Percentiles rank a stretch among this genome's conserved stretches.
Conservation (phyloP, 2,329 filamentous ascomycete genomes). For the Aschersonia sp. region DNA sequence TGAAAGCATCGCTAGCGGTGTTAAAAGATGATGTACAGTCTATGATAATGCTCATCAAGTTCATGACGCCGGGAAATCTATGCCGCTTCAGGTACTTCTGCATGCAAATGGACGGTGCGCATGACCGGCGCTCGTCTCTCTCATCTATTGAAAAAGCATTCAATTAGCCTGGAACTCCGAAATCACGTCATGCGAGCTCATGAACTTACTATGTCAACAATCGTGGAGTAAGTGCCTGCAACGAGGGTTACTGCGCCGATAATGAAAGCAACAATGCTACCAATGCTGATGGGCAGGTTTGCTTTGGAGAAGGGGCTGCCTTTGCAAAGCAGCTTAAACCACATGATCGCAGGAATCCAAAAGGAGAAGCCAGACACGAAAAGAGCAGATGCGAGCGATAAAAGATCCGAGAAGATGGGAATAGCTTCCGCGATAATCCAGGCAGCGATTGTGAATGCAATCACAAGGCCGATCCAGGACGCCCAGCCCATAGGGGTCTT, state of each 20-base stretch:
- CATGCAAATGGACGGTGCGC: slow-evolving; percentile 8
- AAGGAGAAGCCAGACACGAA: slow-evolving; percentile 23
- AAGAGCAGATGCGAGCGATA: slow-evolving; percentile 32
- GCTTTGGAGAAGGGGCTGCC: slow-evolving; percentile 11
- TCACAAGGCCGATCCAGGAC: slow-evolving; percentile 42
- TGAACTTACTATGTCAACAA: slow-evolving; percentile 14
- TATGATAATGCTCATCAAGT: neutral
- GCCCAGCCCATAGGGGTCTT: slow-evolving; percentile 24
- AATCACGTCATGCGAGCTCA: no score
- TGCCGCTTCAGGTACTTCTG: slow-evolving; percentile 1
- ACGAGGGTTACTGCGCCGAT: slow-evolving; percentile 13
- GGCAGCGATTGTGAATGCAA: slow-evolving; percentile 41
- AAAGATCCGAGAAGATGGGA: slow-evolving; percentile 52
- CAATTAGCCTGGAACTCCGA: neutral
- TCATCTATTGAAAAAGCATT: slow-evolving; percentile 5
- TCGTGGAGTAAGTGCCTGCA: slow-evolving; percentile 14
- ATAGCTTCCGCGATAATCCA: slow-evolving; percentile 59
- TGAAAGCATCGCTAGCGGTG: neutral
- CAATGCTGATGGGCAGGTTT: slow-evolving; percentile 12
- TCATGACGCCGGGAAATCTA: neutral
- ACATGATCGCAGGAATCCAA: slow-evolving; percentile 10
- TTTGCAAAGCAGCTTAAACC: slow-evolving; percentile 8
- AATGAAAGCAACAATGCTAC: slow-evolving; percentile 12
- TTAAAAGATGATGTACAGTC: neutral
- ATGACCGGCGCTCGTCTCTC: slow-evolving; percentile 7